phyloP scores from a whole-genome alignment of 2,329 filamentous ascomycete genomes.

The Scytalidium lignicola region DNA sequence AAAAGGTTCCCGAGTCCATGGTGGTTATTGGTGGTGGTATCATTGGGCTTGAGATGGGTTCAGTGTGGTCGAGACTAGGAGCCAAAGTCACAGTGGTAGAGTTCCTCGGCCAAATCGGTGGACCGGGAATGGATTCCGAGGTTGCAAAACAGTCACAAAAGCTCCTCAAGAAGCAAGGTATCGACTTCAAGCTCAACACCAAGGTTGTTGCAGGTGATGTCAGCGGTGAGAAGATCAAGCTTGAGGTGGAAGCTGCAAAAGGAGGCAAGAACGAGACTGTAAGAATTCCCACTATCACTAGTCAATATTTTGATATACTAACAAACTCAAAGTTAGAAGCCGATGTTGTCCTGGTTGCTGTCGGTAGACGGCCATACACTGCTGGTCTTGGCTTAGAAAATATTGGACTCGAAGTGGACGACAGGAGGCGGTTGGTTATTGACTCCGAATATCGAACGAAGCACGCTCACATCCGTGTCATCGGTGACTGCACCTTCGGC shows the following conservation, averaged over 20 bases:
- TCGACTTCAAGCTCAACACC: slow-evolving; percentile 97
- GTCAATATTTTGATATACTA: slow-evolving; percentile 1
- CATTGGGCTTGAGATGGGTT: slow-evolving; percentile 97
- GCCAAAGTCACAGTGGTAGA: slow-evolving; percentile 96
- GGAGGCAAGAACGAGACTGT: slow-evolving; percentile 92
- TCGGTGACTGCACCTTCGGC: slow-evolving; percentile 94
- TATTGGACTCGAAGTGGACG: slow-evolving; percentile 85
- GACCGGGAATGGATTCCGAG: slow-evolving; percentile 94
- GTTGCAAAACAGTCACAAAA: slow-evolving; percentile 90
- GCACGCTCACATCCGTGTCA: slow-evolving; percentile 91
- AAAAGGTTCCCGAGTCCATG: slow-evolving; percentile 93
- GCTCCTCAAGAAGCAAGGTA: slow-evolving; percentile 90
- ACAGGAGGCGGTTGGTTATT: slow-evolving; percentile 90
- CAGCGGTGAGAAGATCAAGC: slow-evolving; percentile 69
- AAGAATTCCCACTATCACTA: slow-evolving; percentile 32
- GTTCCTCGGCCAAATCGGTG: slow-evolving; percentile 93
- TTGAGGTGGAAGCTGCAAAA: slow-evolving; percentile 88
- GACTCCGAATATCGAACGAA: slow-evolving; percentile 99
- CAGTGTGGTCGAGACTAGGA: slow-evolving; percentile 93
- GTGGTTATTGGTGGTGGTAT: slow-evolving; percentile 97
- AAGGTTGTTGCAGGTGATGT: slow-evolving; percentile 88
- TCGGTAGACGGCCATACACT: slow-evolving; percentile 94
- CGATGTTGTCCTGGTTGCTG: slow-evolving; percentile 93
- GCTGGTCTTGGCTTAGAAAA: slow-evolving; percentile 88
- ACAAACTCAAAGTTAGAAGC: slow-evolving; percentile 66